Evolutionary conservation across 129 eudicot species (phyloP), one percentile per base, ranked within the genome.

Genomic region (Chrysanthemum seticuspe): DNA sequence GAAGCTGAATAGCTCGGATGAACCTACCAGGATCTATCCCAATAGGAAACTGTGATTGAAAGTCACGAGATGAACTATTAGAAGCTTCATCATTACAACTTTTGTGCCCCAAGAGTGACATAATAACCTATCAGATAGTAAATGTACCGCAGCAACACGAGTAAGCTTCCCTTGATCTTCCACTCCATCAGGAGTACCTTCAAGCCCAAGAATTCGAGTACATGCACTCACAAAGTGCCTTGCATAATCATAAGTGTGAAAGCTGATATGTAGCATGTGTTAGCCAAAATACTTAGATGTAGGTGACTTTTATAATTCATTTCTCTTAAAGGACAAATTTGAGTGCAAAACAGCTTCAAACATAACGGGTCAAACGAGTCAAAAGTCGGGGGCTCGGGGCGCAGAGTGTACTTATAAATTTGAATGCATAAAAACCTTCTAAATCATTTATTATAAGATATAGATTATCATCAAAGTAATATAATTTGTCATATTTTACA

Each of bases 111-210:
- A 51, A 61, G 34, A 16, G 19, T 62, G 34, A 29, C 62, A 55
- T 9, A 44, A 27, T 3, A 13, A 7, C 10, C 18, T 2, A 57
- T 53, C 49, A 16, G 25, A 77, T 9, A 55, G 68, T 25, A 27
- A 15, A n/a, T 50, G 10, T 85, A 90, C 96, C 85, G 96, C 96
- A 71, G 93, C 92, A 31, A 89, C 92, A 65, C 90, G 92, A 67
- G 96, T 89, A 10, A 89, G 92, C 75, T 81, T 87, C 68, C 96
- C 96, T 81, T 87, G 96, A 77, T 90, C 93, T 77, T 90, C 96
- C 21, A 90, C 96, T 74, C 96, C 96, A 4, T 85, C 93, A 66
- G 93, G 96, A 18, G 96, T 90, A 71, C 96, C 93, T 83, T 90
- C 96, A 16, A 87, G 88, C 19, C 96, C 96, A 74, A 90, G 90